phyloP scores from a whole-genome alignment of 2,329 filamentous ascomycete genomes.

The Penicillium sp. region DNA sequence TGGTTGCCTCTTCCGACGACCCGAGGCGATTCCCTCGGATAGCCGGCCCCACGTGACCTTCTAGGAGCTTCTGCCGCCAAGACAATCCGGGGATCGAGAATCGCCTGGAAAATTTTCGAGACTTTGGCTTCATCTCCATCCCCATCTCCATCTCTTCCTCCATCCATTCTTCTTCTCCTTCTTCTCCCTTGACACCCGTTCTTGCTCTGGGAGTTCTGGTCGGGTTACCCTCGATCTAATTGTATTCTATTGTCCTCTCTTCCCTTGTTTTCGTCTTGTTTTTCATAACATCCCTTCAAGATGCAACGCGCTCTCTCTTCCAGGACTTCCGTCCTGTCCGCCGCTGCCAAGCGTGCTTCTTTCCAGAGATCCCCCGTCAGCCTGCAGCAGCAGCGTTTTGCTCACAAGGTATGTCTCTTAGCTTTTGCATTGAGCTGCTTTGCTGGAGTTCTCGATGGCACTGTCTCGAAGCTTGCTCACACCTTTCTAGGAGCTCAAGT shows the following conservation, averaged over 20 bases:
- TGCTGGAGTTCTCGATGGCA: too few relatives aligned
- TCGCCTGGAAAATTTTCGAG: slow-evolving; percentile 32
- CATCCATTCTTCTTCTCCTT: too few relatives aligned
- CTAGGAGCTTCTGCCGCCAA: slow-evolving; percentile 38
- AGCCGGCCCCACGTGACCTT: slow-evolving; percentile 32
- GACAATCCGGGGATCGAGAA: slow-evolving; percentile 32
- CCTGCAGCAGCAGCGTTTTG: slow-evolving; percentile 86
- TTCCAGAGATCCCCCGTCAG: slow-evolving; percentile 56
- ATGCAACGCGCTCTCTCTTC: slow-evolving; percentile 96
- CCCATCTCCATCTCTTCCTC: too few relatives aligned
- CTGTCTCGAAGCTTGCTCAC: slow-evolving; percentile 32
- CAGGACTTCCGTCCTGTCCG: slow-evolving; percentile 69
- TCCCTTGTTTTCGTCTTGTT: slow-evolving; percentile 19
- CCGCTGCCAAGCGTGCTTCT: slow-evolving; percentile 48
- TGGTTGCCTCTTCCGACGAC: too few relatives aligned
- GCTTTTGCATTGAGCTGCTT: too few relatives aligned
- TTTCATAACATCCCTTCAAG: slow-evolving; percentile 21
- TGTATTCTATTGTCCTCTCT: slow-evolving; percentile 17
- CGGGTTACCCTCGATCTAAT: too few relatives aligned
- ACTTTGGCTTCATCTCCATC: too few relatives aligned
- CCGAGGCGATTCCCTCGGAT: too few relatives aligned
- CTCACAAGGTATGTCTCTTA: slow-evolving; percentile 82
- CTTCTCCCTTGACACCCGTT: slow-evolving; percentile 26
- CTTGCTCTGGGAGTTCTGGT: slow-evolving; percentile 32
- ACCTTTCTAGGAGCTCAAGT: slow-evolving; percentile 77